A percentile compares a stretch with the other conserved stretches of the same genome.
phyloP scores from a whole-genome alignment of 2,329 filamentous ascomycete genomes.

The Elsinoe batatas region DNA sequence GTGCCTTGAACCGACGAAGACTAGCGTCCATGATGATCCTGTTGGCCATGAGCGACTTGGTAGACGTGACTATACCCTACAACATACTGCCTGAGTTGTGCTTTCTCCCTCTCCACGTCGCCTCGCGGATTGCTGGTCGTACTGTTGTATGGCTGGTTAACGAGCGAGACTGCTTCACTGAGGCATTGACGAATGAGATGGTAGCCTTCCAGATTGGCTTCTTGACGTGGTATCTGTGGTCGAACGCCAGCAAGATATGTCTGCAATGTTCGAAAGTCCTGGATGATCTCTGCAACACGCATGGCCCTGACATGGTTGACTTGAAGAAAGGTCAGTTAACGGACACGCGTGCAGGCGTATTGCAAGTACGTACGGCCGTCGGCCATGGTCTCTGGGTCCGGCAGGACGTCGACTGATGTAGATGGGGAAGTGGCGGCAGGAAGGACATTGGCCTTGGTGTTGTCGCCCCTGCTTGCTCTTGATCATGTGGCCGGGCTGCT shows the following conservation, averaged over 20 bases:
- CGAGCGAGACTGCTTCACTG: slow-evolving; percentile 44
- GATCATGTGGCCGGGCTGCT: background rate
- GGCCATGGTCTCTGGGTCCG: slow-evolving; percentile 34
- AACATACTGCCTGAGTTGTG: slow-evolving; percentile 46
- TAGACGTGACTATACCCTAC: no score
- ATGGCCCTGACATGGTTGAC: slow-evolving; percentile 56
- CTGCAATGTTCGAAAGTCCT: slow-evolving; percentile 53
- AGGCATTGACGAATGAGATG: slow-evolving; percentile 47
- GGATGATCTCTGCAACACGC: slow-evolving; percentile 53
- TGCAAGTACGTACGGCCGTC: slow-evolving; percentile 43
- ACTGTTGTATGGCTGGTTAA: slow-evolving; percentile 44
- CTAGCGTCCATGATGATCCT: slow-evolving; percentile 53
- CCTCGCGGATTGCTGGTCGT: slow-evolving; percentile 32
- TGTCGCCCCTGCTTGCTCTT: background rate
- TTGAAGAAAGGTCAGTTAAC: slow-evolving; percentile 23
- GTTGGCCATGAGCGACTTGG: slow-evolving; percentile 1
- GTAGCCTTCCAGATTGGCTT: slow-evolving; percentile 47
- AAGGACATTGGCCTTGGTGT: background rate
- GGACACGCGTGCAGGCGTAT: slow-evolving; percentile 14
- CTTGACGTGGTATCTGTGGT: slow-evolving; percentile 7
- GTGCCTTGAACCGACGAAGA: slow-evolving; percentile 51
- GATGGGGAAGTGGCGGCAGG: background rate
- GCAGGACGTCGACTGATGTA: no score
- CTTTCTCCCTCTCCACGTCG: slow-evolving; percentile 45
- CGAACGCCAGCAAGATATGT: slow-evolving; percentile 48